Evolutionary conservation across 2,329 filamentous ascomycete species (phyloP).

Genomic region (Colletotrichum musae): DNA sequence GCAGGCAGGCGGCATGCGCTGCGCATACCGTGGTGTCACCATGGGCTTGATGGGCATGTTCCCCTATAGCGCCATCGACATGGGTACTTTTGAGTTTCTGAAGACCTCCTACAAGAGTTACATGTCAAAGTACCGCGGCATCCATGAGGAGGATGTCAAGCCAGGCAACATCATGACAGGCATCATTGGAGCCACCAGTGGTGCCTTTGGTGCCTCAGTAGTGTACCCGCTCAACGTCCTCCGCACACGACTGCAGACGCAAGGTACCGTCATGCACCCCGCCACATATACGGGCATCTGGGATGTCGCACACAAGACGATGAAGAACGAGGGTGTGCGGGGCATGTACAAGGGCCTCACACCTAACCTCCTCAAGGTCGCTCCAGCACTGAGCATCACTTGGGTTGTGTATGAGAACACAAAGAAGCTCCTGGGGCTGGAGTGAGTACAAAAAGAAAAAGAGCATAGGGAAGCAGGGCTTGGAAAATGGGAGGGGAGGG

Average conservation of each 20-base stretch:
- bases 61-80: slow-evolving; percentile 96
- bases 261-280: slow-evolving; percentile 93
- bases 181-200: slow-evolving; percentile 90
- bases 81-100: slow-evolving; percentile 94
- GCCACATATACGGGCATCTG: slow-evolving; percentile 91
- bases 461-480: background rate
- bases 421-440: slow-evolving; percentile 77
- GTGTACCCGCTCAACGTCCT: slow-evolving; percentile 97
- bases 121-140: slow-evolving; percentile 77
- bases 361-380: slow-evolving; percentile 95
- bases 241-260: slow-evolving; percentile 91
- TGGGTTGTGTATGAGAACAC: slow-evolving; percentile 95
- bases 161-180: slow-evolving; percentile 89
- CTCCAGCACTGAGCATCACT: slow-evolving; percentile 94
- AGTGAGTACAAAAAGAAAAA: slow-evolving; percentile 48
- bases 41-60: slow-evolving; percentile 98
- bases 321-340: slow-evolving; percentile 84
- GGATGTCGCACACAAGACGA: slow-evolving; percentile 88
- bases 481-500: too few relatives aligned
- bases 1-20: slow-evolving; percentile 78
- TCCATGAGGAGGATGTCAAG: slow-evolving; percentile 86
- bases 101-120: slow-evolving; percentile 81
- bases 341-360: slow-evolving; percentile 96
- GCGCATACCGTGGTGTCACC: slow-evolving; percentile 92
- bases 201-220: slow-evolving; percentile 91